Conservation (phyloP, 2,329 filamentous ascomycete species). For the Aspergillus calidoustus region DNA sequence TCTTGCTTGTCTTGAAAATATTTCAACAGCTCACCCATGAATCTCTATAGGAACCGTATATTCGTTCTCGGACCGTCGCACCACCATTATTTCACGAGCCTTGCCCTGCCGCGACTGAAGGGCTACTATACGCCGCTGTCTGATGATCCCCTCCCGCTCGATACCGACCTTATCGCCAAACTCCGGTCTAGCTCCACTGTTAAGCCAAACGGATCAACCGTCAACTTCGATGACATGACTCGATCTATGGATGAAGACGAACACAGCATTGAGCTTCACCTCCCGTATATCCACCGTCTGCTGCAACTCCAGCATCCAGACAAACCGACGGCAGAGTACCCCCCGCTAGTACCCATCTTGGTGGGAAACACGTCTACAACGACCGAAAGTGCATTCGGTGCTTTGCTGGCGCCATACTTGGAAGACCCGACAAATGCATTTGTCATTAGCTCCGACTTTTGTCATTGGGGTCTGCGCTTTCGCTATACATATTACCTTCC, state of each 20-base stretch:
- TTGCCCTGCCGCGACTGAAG: constrained; percentile 74
- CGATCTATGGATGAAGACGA: constrained; percentile 73
- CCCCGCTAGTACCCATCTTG: constrained; percentile 81
- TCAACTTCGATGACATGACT: constrained; percentile 61
- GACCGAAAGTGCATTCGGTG: constrained; percentile 71
- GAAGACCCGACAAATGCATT: constrained; percentile 75
- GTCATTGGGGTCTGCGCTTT: constrained; percentile 90
- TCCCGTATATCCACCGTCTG: constrained; percentile 89
- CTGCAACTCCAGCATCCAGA: constrained; percentile 59
- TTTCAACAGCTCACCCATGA: constrained; percentile 9
- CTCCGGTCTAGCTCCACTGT: constrained; percentile 37
- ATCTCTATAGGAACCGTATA: constrained; percentile 69
- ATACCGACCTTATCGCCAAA: constrained; percentile 47
- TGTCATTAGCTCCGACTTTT: constrained; percentile 93
- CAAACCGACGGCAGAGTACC: constrained; percentile 60
- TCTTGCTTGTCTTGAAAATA: constrained; percentile 15
- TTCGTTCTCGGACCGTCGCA: constrained; percentile 95
- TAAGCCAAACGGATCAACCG: constrained; percentile 36
- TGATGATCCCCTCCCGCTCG: constrained; percentile 49
- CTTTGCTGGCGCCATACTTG: constrained; percentile 77
- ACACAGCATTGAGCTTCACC: constrained; percentile 95
- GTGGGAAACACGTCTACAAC: constrained; percentile 72
- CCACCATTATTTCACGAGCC: constrained; percentile 76
- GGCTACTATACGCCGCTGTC: constrained; percentile 52
- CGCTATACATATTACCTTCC: constrained; percentile 79